These are phyloP conservation scores for Viola odorata DNA, from an alignment of 345 rosid species.

Conservation along the genomic window DNA sequence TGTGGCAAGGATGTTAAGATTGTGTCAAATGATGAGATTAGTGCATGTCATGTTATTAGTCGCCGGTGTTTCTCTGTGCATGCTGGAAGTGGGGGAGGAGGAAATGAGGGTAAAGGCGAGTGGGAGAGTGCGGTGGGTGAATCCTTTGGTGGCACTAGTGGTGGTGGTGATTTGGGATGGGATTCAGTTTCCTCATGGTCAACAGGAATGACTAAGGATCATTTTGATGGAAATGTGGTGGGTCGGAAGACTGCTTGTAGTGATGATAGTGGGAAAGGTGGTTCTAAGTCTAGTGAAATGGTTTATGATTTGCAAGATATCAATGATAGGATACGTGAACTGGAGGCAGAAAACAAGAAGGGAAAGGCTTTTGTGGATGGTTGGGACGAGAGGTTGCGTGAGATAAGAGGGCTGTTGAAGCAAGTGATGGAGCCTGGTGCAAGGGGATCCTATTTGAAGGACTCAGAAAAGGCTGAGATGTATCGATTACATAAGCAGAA, in stretches of 20 bases:
- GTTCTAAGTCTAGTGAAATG: conserved; percentile 21
- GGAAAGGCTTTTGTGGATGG: conserved; percentile 49
- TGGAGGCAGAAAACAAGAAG: conserved; percentile 40
- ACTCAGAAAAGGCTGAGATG: conserved; percentile 95
- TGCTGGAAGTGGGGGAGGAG: conserved; percentile 27
- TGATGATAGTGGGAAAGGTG: conserved; percentile 16
- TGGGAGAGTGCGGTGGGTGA: conserved; percentile 38
- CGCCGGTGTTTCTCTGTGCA: conserved; percentile 36
- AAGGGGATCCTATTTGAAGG: conserved; percentile 82
- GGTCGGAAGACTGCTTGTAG: conserved; percentile 28
- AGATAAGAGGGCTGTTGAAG: conserved; percentile 52
- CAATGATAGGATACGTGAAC: conserved; percentile 42
- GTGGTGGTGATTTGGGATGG: conserved; percentile 54
- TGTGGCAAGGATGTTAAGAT: conserved; percentile 7
- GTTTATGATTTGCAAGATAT: conserved; percentile 43
- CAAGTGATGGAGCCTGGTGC: conserved; percentile 88
- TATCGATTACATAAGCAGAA: conserved; percentile 78
- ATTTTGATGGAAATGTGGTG: conserved; percentile 68
- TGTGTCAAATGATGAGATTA: conserved; percentile 18
- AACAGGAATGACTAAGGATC: conserved; percentile 80
- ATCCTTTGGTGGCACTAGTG: conserved; percentile 30
- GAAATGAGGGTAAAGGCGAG: conserved; percentile 26
- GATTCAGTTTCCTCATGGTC: conserved; percentile 80
- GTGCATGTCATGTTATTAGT: conserved; percentile 10
- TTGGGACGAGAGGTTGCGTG: conserved; percentile 49